Percentiles rank a stretch among this genome's conserved stretches.
Evolutionary conservation across 768 basidiomycete genomes (phyloP).

Genomic region (Punctularia strigosozonata): DNA sequence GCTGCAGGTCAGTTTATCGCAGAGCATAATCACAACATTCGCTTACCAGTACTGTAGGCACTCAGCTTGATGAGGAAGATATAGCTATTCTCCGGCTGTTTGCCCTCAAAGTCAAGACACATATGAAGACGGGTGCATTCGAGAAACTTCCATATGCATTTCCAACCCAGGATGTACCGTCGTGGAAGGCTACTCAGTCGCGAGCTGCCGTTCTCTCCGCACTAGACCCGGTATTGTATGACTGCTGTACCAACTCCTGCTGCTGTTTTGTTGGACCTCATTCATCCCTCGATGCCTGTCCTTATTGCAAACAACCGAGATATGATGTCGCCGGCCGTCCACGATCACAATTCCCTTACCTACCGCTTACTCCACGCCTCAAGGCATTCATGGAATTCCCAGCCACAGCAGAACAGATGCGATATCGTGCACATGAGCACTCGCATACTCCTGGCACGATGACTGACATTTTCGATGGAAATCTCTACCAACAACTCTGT

Average conservation of each 20-base stretch:
- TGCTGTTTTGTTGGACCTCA: conserved; percentile 23
- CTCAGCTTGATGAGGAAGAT: too few species aligned
- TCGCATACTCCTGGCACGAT: conserved; percentile 9
- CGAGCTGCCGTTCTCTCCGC: conserved; percentile 19
- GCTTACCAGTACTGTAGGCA: too few species aligned
- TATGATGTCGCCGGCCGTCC: conserved; percentile 13
- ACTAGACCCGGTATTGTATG: conserved; percentile 20
- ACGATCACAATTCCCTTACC: conserved; percentile 20
- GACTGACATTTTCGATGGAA: conserved; percentile 25
- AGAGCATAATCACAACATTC: too few species aligned
- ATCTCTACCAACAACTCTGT: conserved; percentile 17
- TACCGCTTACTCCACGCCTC: conserved; percentile 28
- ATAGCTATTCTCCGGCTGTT: conserved; percentile 15
- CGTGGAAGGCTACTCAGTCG: conserved; percentile 10
- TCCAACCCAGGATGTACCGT: conserved; percentile 9
- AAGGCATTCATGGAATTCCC: conserved; percentile 13
- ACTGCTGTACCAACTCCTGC: conserved; percentile 34
- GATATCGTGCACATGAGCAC: conserved; percentile 18
- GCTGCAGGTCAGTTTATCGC: too few species aligned
- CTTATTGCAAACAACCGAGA: conserved; percentile 22
- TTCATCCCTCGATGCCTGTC: conserved; percentile 18
- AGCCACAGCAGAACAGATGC: conserved; percentile 13
- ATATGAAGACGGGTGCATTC: conserved; percentile 16
- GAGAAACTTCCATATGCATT: conserved; percentile 14
- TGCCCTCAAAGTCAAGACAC: conserved; percentile 17